phyloP scores from a whole-genome alignment of 2,329 filamentous ascomycete species.

The Aureobasidium lini region DNA sequence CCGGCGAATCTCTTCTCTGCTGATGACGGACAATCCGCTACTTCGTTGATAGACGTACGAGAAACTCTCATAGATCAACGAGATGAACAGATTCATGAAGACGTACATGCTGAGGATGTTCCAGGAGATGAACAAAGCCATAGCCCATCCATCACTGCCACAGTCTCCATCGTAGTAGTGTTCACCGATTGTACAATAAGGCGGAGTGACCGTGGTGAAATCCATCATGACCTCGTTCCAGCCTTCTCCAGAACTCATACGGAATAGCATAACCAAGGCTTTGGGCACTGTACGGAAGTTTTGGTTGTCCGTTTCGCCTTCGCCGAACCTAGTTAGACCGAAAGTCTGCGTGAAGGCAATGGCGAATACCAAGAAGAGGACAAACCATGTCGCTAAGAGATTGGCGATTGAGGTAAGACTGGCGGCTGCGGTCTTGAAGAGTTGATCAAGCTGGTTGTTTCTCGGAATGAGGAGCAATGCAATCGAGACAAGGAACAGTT shows the following conservation, averaged over 20 bases:
- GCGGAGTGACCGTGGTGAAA: conserved; percentile 70
- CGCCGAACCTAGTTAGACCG: conserved; percentile 81
- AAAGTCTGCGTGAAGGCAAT: conserved; percentile 96
- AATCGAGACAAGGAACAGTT: conserved; percentile 86
- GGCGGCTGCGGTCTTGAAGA: conserved; percentile 97
- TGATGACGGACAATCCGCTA: conserved; percentile 83
- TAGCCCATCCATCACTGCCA: conserved; percentile 81
- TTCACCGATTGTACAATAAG: conserved; percentile 65
- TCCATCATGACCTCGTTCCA: conserved; percentile 99
- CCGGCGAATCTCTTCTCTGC: conserved; percentile 84
- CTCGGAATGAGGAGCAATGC: conserved; percentile 86
- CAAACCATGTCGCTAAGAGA: conserved; percentile 90
- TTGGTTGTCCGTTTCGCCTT: conserved; percentile 64
- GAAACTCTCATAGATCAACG: conserved; percentile 98
- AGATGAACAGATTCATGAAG: conserved; percentile 96
- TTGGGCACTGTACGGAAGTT: conserved; percentile 95
- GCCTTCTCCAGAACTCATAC: conserved; percentile 86
- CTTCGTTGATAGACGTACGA: conserved; percentile 98
- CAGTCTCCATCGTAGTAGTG: conserved; percentile 86
- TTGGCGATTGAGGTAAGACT: conserved; percentile 87
- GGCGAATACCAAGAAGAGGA: conserved; percentile 91
- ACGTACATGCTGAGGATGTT: conserved; percentile 99
- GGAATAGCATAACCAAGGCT: conserved; percentile 84
- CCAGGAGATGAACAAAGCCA: conserved; percentile 87
- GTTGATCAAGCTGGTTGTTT: conserved; percentile 93